Conservation (phyloP, 2,329 filamentous ascomycete genomes). For the Dactylonectria estremocensis region DNA sequence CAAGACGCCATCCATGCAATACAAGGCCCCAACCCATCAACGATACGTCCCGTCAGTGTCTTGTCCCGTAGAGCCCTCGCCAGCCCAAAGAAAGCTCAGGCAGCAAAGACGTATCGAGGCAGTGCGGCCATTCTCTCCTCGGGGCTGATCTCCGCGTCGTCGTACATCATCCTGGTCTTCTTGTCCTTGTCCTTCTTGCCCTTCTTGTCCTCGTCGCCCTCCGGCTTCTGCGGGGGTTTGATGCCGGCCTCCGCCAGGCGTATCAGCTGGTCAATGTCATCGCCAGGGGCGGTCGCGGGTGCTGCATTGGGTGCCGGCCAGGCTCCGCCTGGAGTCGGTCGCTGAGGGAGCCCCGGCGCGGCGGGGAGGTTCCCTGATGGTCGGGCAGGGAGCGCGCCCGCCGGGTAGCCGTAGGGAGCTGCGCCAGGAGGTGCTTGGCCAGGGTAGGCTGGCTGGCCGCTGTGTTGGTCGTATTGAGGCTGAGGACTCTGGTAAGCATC, state of each 20-base stretch:
- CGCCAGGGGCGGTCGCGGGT: constrained; percentile 57
- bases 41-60: constrained; percentile 14
- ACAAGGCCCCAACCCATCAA: constrained; percentile 32
- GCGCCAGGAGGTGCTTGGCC: constrained; percentile 40
- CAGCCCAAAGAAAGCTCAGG: not conserved
- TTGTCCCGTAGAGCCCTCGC: constrained; percentile 11
- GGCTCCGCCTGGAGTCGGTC: constrained; percentile 56
- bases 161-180: constrained; percentile 83
- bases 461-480: constrained; percentile 40
- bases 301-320: constrained; percentile 44
- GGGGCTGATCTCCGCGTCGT: constrained; percentile 83
- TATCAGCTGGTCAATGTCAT: constrained; percentile 77
- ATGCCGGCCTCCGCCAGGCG: constrained; percentile 76
- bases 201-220: constrained; percentile 67
- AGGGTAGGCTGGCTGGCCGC: constrained; percentile 43
- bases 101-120: constrained; percentile 78
- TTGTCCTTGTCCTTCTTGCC: constrained; percentile 78
- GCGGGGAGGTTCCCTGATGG: constrained; percentile 58
- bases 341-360: constrained; percentile 61
- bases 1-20: constrained; percentile 48
- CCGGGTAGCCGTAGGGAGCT: constrained; percentile 54
- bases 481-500: constrained; percentile 55
- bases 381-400: constrained; percentile 62
- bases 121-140: constrained; percentile 91
- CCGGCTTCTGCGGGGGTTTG: constrained; percentile 60